Conservation (phyloP, 805 yeast species). For the Cyberlindnera amylophila region DNA sequence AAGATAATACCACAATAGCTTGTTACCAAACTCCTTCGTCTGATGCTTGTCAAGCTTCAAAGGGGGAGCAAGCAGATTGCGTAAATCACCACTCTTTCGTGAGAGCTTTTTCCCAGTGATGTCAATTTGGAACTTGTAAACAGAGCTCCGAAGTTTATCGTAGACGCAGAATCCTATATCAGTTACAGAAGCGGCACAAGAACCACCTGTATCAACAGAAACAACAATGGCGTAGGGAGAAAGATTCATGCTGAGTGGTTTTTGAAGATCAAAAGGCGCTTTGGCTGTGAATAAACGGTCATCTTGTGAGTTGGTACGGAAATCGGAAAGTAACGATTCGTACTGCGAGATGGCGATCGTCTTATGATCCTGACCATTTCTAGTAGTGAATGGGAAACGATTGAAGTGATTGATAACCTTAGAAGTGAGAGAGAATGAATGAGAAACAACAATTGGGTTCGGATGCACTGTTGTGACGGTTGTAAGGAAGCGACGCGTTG, state of each 20-base stretch:
- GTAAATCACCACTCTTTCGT: neutral
- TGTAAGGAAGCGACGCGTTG: no score
- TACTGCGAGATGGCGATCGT: no score
- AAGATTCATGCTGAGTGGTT: constrained; percentile 1
- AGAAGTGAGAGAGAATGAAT: no score
- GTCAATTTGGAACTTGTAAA: constrained; percentile 15
- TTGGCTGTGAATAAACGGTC: constrained; percentile 4
- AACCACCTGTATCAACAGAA: constrained; percentile 17
- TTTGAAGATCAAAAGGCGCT: neutral
- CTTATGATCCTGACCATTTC: no score
- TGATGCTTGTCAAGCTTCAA: constrained; percentile 1
- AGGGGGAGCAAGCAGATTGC: constrained; percentile 8
- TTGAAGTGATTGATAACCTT: no score
- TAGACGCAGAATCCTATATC: constrained; percentile 17
- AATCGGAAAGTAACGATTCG: no score
- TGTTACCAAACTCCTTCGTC: neutral
- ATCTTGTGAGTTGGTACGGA: constrained; percentile 5
- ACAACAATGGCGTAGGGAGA: constrained; percentile 9
- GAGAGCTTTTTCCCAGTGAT: constrained; percentile 10
- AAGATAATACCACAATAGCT: constrained; percentile 6
- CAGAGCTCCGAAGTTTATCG: constrained; percentile 7
- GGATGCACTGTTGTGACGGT: no score
- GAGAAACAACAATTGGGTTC: no score
- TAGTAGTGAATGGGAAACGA: no score
- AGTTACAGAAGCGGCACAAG: neutral